Evolutionary conservation across 2,329 filamentous ascomycete genomes (phyloP), one percentile per base, ranked within the genome.

Genomic region (Cladosporium sp.): DNA sequence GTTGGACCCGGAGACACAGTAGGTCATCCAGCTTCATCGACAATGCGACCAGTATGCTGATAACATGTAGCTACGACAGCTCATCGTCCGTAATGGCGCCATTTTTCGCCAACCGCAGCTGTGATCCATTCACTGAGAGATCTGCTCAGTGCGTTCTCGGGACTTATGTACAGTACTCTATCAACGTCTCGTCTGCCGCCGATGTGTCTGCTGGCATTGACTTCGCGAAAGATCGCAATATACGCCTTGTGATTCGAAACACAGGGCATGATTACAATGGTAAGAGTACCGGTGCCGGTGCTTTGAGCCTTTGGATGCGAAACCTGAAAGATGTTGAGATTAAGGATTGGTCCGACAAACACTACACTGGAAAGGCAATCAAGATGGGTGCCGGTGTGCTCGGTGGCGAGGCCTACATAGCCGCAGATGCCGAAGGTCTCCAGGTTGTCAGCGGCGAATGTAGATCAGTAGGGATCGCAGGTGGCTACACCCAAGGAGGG

Each of bases 401-500:
- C 61, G 84, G 85, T 69, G 78, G 73, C 28, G 80, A 85, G 6
- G 74, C 84, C 0, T 84, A 87, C 68, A 71, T 78, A 0, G 76
- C 79, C 11, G 80, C 85, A 0, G 76, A 83, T 60, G 70, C 77
- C 1, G 71, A 79, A 65, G 80, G 83, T 58, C 75, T 85, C 18
- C 80, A 80, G 1, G 77, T 88, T 4, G 83, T 90, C 0, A 85
- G 83, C 0, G 87, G 87, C 2, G 81, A 81, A 2, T 82, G 81
- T 44, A 82, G 81, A 0, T 84, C 82, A 0, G 86, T 89, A 5
- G 87, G 86, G 1, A 70, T 86, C 8, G 83, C 84, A 0, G 88
- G 87, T 18, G 87, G 87, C 1, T 90, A 85, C 70, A 82, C 79
- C 3, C 85, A 87, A 72, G 87, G 86, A 5, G 88, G 86, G 15